Evolutionary conservation across 2,329 filamentous ascomycete genomes (phyloP), one percentile per base, ranked within the genome.

Genomic region (Ophiostoma himal-ulmi): DNA sequence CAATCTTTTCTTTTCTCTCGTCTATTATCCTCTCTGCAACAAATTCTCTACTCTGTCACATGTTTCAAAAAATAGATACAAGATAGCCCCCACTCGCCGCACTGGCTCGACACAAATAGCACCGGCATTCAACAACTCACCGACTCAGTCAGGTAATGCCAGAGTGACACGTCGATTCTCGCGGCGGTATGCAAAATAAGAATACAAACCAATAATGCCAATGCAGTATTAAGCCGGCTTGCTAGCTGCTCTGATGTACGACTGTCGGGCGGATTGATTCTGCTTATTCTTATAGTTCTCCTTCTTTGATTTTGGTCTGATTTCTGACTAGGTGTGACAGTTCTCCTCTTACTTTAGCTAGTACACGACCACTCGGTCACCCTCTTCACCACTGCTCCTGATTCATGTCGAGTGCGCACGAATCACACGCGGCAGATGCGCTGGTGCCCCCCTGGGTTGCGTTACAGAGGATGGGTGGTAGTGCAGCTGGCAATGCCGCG

Each of bases 341-440:
- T 3, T 30, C 30, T 30, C 30, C 30, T 30, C 30, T 30, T 30
- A 30, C 2, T 30, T 30, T 30, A 30, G 30, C 30, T 30, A 30
- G 13, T 48, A 48, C 1, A 2, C 52, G 11, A 10, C 52, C 52
- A 54, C 20, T 3, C 22, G 11, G n/a, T 1, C 52, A 57, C n/a
- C 52, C 22, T 22, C 52, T 57, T 22, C 48, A 30, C 2, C 44
- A 17, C 10, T 10, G 8, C n/a, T 11, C 52, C 52, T 57, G 52
- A 57, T 57, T 57, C 52, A 57, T 57, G 52, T 26, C 52, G 52
- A 57, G 52, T 26, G 44, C 13, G n/a, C 52, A 57, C 52, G 52
- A 57, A 57, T 26, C 22, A 57, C 22, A 26, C 22, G 20, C 7
- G 22, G 52, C 52, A 30, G 3, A 48, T 22, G 14, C 44, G 44